Evolutionary conservation across 2,329 filamentous ascomycete species (phyloP).

Genomic region (Alternaria dauci): DNA sequence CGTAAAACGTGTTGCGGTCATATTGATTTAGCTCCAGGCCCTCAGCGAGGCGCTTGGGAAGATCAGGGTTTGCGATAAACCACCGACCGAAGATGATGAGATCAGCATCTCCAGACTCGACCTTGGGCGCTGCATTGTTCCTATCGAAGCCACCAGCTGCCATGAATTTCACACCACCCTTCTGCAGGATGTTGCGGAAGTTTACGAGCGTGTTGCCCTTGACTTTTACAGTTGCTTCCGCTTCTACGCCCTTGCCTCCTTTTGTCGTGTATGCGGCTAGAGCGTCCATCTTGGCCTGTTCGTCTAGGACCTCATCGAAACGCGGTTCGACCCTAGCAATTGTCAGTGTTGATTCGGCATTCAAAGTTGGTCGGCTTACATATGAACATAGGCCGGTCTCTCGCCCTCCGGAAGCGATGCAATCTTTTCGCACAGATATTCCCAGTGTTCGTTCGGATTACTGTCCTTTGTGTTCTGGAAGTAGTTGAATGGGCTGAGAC

Average conservation of each 20-base stretch:
- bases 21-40: slow-evolving; percentile 52
- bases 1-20: slow-evolving; percentile 58
- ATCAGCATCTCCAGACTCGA: slow-evolving; percentile 54
- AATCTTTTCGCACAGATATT: slow-evolving; percentile 55
- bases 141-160: slow-evolving; percentile 64
- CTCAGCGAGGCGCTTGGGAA: slow-evolving; percentile 54
- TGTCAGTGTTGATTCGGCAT: slow-evolving; percentile 12
- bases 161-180: slow-evolving; percentile 62
- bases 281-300: slow-evolving; percentile 50
- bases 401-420: slow-evolving; percentile 40
- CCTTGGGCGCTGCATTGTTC: slow-evolving; percentile 59
- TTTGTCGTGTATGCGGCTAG: slow-evolving; percentile 48
- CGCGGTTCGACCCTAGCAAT: slow-evolving; percentile 45
- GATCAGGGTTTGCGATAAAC: slow-evolving; percentile 59
- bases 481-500: slow-evolving; percentile 48
- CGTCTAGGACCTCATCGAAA: slow-evolving; percentile 49
- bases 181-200: slow-evolving; percentile 58
- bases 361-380: slow-evolving; percentile 30
- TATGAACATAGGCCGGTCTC: slow-evolving; percentile 46
- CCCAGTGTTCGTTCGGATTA: slow-evolving; percentile 57
- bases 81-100: slow-evolving; percentile 56
- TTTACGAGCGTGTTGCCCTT: slow-evolving; percentile 42
- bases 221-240: slow-evolving; percentile 40
- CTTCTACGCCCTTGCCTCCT: slow-evolving; percentile 38
- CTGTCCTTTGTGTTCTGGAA: slow-evolving; percentile 55